These are phyloP conservation scores for Dothideomycetes sp. DNA, from an alignment of 2,329 filamentous ascomycete genomes.

Conservation along the genomic window DNA sequence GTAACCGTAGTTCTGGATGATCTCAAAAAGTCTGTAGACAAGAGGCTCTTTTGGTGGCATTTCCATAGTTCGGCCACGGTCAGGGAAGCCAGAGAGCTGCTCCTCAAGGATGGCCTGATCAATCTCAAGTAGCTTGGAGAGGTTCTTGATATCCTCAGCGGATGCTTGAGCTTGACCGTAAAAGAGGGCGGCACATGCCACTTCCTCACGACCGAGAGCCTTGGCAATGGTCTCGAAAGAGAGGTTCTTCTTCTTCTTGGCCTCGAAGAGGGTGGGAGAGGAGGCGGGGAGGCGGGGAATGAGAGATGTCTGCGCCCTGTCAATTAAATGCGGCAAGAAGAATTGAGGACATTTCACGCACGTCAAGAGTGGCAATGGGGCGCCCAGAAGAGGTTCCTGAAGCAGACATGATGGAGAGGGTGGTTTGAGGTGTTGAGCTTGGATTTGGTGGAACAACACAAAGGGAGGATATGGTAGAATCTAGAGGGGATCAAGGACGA, in stretches of 20 bases:
- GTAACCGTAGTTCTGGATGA: slow-evolving; percentile 94
- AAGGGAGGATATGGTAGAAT: background rate
- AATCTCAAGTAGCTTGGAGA: slow-evolving; percentile 56
- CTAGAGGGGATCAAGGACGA: too few species aligned
- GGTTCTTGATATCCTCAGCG: slow-evolving; percentile 54
- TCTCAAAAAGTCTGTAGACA: slow-evolving; percentile 86
- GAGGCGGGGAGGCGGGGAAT: slow-evolving; percentile 58
- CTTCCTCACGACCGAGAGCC: slow-evolving; percentile 65
- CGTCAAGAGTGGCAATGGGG: slow-evolving; percentile 22
- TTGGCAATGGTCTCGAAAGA: slow-evolving; percentile 70
- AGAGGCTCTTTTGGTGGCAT: slow-evolving; percentile 79
- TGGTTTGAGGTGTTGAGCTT: background rate
- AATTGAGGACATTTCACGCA: slow-evolving; percentile 9
- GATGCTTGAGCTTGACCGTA: slow-evolving; percentile 76
- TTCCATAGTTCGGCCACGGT: slow-evolving; percentile 66
- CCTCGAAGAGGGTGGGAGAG: slow-evolving; percentile 64
- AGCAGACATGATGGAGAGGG: slow-evolving; percentile 21
- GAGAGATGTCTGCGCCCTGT: slow-evolving; percentile 47
- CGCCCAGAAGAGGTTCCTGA: slow-evolving; percentile 14
- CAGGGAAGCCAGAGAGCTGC: slow-evolving; percentile 63
- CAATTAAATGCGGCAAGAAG: slow-evolving; percentile 7
- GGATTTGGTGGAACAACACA: too few species aligned
- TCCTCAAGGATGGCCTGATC: slow-evolving; percentile 44
- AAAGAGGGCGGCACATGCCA: slow-evolving; percentile 79
- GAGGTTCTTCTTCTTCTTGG: slow-evolving; percentile 64